Base-by-base conservation (phyloP, 1,284 basidiomycete genomes). In the Schizophyllum commune region DNA sequence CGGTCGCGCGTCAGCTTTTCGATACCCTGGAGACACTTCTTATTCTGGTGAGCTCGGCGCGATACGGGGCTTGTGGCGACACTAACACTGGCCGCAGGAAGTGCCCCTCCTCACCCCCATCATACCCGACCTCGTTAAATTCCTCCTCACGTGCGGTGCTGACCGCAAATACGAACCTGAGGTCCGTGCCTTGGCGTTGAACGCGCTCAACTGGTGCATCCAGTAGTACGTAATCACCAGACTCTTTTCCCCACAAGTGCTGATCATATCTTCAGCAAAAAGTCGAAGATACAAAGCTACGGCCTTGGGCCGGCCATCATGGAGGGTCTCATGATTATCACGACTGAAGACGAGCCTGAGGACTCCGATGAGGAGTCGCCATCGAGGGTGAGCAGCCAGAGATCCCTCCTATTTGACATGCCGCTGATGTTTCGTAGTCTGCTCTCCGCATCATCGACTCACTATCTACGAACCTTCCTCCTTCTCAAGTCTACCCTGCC, bases 1-100 rank as follows among this genome's bases (percentile, higher is more conserved):
- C 83, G 55, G 88, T 88, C 63, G 92, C 92, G 61, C 89, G 95
- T 65, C 88, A 96, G 70, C 82, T 96, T 34, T 97, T 98, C 69
- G 97, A 99, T 71, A 93, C 98, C 22, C 84, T 99, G 65, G 97
- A 99, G 79, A 96, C 94, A 1, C 85, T 99, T 60, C 84, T 98
- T 59, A 96, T 97, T 70, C 83, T 97, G 61, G 91, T 90, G 65
- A 63, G 84, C 74, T 32, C 32, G n/a, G 19, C 47, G 33, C 27
- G 9, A 9, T n/a, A n/a, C n/a, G n/a, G n/a, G n/a, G n/a, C n/a
- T n/a, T n/a, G n/a, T 58, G 27, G 62, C 17, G 47, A n/a, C 52
- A 19, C n/a, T n/a, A n/a, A n/a, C n/a, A n/a, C n/a, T n/a, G n/a
- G n/a, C n/a, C n/a, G 22, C 71, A 94, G 88, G 97, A 99, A 80